Evolutionary conservation across 345 rosid species (phyloP), one percentile per base, ranked within the genome.

Genomic region (Lepidium didymum): DNA sequence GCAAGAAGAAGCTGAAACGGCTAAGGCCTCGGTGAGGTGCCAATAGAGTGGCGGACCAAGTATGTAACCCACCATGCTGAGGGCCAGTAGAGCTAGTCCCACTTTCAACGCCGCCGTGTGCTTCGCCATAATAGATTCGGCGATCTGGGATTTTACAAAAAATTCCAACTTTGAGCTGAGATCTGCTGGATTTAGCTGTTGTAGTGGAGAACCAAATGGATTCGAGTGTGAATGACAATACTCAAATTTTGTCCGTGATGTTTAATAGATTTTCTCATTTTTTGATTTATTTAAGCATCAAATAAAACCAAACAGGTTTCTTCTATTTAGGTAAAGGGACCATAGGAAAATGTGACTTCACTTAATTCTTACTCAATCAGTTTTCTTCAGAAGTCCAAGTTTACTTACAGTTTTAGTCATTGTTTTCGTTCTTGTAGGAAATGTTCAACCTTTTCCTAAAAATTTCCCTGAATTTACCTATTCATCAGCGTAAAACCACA

Each of bases 21-120:
- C 91, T 29, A 92, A 63, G 4, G 84, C 98, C 55, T 92, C 98
- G 60, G 80, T 81, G 78, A 93, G 80, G 49, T 93, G 98, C 97
- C 97, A 93, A 75, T 93, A 88, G 16, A 93, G 86, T 47, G 98
- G 97, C 3, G 97, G 96, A 52, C 94, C 97, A 51, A 93, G 66
- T 64, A 93, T 81, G 86, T 90, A 93, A 8, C 86, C 87, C 4
- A 69, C 71, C 79, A 93, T 63, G 81, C 92, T 79, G 15, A 88
- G 23, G 0, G 84, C 96, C 67, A 93, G 31, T n/a, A 87, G 44
- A 14, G 74, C 81, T 52, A 90, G 67, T 0, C 77, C 87, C 9
- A 71, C 68, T 76, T 87, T 90, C 71, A 90, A 56, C 56, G 81
- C 83, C 31, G 87, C 82, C 70, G 89, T 88, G 68, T 68, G 78